Evolutionary conservation across 1,284 basidiomycete genomes (phyloP).

Genomic region (Moesziomyces sp.): DNA sequence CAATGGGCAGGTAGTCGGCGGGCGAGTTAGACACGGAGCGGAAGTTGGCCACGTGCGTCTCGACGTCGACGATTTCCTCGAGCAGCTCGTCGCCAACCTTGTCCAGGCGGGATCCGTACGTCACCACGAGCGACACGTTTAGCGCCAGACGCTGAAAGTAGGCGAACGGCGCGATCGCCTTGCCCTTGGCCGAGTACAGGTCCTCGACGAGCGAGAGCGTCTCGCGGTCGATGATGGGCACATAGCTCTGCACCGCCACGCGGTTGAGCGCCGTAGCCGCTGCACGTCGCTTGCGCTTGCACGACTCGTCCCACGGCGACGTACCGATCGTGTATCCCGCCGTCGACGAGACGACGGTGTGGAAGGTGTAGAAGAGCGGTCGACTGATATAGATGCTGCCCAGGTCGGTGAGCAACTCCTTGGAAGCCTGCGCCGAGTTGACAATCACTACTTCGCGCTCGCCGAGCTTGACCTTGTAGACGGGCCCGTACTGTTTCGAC

Average conservation of each 20-base stretch:
- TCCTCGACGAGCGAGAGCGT: slow-evolving; percentile 44
- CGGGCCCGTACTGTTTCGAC: slow-evolving; percentile 35
- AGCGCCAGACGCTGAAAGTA: slow-evolving; percentile 43
- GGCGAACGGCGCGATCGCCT: slow-evolving; percentile 31
- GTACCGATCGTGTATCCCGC: slow-evolving; percentile 49
- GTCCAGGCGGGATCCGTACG: slow-evolving; percentile 39
- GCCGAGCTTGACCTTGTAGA: slow-evolving; percentile 44
- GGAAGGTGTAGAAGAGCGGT: slow-evolving; percentile 46
- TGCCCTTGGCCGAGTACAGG: slow-evolving; percentile 18
- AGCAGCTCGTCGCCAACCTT: slow-evolving; percentile 37
- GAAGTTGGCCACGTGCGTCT: slow-evolving; percentile 50
- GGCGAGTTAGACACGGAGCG: slow-evolving; percentile 34
- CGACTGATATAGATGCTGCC: slow-evolving; percentile 49
- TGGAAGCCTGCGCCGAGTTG: slow-evolving; percentile 40
- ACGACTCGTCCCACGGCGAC: slow-evolving; percentile 49
- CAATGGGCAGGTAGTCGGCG: slow-evolving; percentile 41
- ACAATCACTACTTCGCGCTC: slow-evolving; percentile 43
- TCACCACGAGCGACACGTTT: slow-evolving; percentile 44
- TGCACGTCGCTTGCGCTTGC: slow-evolving; percentile 43
- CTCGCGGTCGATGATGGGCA: slow-evolving; percentile 48
- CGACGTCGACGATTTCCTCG: slow-evolving; percentile 43
- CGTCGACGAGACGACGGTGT: slow-evolving; percentile 45
- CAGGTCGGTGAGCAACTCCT: slow-evolving; percentile 44
- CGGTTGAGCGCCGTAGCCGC: slow-evolving; percentile 49
- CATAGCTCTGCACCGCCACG: slow-evolving; percentile 36